Evolutionary conservation across 2,329 filamentous ascomycete species (phyloP), one percentile per base, ranked within the genome.

Genomic region (Monosporascus sp.): DNA sequence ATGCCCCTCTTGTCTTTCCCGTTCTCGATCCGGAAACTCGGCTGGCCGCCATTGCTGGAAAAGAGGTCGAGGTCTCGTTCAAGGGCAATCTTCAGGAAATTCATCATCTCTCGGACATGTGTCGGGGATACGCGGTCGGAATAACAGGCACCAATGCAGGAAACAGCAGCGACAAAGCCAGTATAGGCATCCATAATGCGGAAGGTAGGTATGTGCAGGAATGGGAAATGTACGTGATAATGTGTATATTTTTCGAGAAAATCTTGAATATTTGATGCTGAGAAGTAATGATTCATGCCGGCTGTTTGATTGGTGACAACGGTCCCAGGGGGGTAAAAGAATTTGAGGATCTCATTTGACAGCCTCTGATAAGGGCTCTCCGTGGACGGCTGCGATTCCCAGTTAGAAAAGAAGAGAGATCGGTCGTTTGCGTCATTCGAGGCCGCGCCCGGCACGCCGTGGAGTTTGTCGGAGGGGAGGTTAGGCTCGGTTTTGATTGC

Each of bases 81-180:
- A 42, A 89, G 75, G 9, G 81, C 80, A 22, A 75, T 65, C 57
- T 81, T 81, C 36, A 85, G 74, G 49, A 82, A 75, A 54, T 86
- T 81, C 77, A 87, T 88, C 68, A 89, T 76, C 65, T 83, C 81
- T 56, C 86, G 83, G 57, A 87, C 83, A 58, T 87, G 77, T 55
- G 76, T 72, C 45, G 83, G 70, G 27, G 75, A 72, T 56, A 88
- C 72, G 55, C 77, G 77, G 51, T 86, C 78, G 49, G 87, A 89
- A 69, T 90, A 91, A 53, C 88, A 87, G 41, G 87, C 86, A 38
- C 88, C 88, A 61, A 89, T 77, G 65, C 84, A 89, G 62, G 87
- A 83, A 76, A 91, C 87, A 56, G 79, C 78, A 54, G 88, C 77
- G 48, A 89, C 72, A 55, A 90, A 76, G 58, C 85, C 84, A 55